Evolutionary conservation across 139 green algal species (phyloP), one percentile per base, ranked within the genome.

Genomic region (Chlorella ohadii): DNA sequence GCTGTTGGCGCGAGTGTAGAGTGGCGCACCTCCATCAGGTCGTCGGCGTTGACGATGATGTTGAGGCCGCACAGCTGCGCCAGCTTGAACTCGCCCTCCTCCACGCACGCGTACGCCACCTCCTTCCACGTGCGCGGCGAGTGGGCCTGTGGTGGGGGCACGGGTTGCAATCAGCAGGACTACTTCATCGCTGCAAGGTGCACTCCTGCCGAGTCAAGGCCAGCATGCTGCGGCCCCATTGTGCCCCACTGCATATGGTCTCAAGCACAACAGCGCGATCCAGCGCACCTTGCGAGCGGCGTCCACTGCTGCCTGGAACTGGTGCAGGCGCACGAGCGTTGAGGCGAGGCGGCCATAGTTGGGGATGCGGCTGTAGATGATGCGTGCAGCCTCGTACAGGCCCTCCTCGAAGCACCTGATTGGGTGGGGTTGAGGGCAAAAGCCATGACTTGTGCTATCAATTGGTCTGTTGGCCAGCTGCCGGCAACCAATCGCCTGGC

Each of bases 11-110:
- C n/a, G n/a, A n/a, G n/a, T n/a, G n/a, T n/a, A n/a, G n/a, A n/a
- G n/a, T n/a, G n/a, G 23, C 89, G 33, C 79, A 96, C 94, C 91
- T 99, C 96, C 76, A 98, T 96, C 78, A 99, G 90, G 79, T 99
- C 97, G 85, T 99, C 97, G 12, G 98, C 97, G 74, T 98, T 97
- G 75, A 99, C 89, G 85, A 99, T 99, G 96, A 99, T 99, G 91
- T 96, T 96, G n/a, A 99, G 92, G 39, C 95, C 97, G 88, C 93
- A 97, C 41, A 99, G 94, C 93, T 99, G 96, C 9, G 96, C 97
- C 76, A 99, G 93, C 51, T 95, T 91, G 93, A 97, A 98, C 93
- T 99, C 97, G 57, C 91, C 91, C 83, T 96, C 94, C 79, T 99
- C 96, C 73, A 99, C 96, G 89, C 97, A 99, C 19, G 96, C 96